Evolutionary conservation across 306 rosid species (phyloP).

Genomic region (Trifolium subterraneum): DNA sequence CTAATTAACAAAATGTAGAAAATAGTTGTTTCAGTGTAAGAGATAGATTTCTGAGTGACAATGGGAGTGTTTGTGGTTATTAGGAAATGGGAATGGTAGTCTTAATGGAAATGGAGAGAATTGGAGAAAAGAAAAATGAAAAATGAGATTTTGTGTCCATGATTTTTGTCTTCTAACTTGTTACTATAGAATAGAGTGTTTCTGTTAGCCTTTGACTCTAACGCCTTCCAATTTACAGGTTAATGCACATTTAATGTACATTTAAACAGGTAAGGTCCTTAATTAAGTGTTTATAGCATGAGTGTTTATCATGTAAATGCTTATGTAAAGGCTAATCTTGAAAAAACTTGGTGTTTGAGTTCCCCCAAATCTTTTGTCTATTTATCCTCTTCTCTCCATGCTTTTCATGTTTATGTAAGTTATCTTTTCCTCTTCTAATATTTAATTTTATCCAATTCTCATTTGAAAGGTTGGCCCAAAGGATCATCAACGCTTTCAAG

Average conservation of each 20-base stretch:
- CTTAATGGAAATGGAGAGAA: not conserved
- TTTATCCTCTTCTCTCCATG: conserved; percentile 15
- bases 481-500: conserved; percentile 97
- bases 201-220: not conserved
- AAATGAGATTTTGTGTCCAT: not conserved
- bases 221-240: too few relatives aligned
- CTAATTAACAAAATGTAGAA: not conserved
- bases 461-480: conserved; percentile 83
- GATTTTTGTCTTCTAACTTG: not conserved
- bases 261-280: not conserved
- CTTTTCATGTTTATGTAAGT: conserved; percentile 9
- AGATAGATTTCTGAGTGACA: conserved; percentile 16
- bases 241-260: too few relatives aligned
- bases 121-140: not conserved
- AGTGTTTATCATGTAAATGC: not conserved
- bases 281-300: not conserved
- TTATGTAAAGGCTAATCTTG: not conserved
- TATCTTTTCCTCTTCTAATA: not conserved
- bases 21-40: conserved; percentile 19
- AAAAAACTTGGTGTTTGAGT: not conserved
- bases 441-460: conserved; percentile 21
- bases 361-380: not conserved
- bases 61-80: conserved; percentile 41
- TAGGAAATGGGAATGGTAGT: conserved; percentile 11
- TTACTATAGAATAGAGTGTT: not conserved